These are phyloP conservation scores for Amanita polypyramis DNA, from an alignment of 768 basidiomycete species.

Conservation along the genomic window DNA sequence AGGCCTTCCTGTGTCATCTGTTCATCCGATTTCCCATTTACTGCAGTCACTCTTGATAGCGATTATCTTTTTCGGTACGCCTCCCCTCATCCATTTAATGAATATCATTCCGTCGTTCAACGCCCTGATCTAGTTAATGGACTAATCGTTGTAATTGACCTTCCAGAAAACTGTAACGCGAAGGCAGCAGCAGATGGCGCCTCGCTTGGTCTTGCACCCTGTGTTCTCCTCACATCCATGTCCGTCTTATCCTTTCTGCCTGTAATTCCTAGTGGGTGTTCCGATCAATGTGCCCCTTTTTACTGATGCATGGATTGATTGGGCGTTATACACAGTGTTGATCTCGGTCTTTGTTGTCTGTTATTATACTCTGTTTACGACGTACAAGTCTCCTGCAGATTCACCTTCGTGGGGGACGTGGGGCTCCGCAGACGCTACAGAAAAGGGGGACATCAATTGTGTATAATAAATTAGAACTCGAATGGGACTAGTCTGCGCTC, in stretches of 20 bases:
- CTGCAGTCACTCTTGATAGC: not conserved
- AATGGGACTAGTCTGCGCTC: no score
- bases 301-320: not conserved
- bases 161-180: not conserved
- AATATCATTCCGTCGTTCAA: not conserved
- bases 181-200: not conserved
- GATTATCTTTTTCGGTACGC: not conserved
- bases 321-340: no score
- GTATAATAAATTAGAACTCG: no score
- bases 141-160: not conserved
- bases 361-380: not conserved
- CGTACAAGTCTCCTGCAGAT: not conserved
- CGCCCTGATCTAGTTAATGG: not conserved
- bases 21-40: not conserved
- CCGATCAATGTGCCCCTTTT: not conserved
- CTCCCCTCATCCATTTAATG: not conserved
- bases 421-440: not conserved
- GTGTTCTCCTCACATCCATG: not conserved
- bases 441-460: not conserved
- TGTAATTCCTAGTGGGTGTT: not conserved
- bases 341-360: not conserved
- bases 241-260: not conserved
- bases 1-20: not conserved
- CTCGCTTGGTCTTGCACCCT: not conserved
- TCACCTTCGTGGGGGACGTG: not conserved